phyloP scores from a whole-genome alignment of 2,329 filamentous ascomycete genomes.

The Apiospora phragmitis region DNA sequence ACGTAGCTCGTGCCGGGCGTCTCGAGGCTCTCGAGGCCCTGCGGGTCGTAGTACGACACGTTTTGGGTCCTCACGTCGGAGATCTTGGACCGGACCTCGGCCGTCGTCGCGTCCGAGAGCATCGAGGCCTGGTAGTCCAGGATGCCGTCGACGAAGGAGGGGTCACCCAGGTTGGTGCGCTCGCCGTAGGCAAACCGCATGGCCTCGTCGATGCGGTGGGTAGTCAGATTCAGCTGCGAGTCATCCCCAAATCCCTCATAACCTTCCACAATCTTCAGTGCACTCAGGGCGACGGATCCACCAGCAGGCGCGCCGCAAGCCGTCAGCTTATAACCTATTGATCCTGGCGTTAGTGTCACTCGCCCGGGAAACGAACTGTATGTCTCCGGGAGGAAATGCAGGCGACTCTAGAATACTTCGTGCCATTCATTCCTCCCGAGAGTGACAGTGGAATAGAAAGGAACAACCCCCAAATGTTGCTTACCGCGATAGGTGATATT shows the following conservation, averaged over 20 bases:
- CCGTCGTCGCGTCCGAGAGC: slow-evolving; percentile 63
- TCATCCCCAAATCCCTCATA: slow-evolving; percentile 65
- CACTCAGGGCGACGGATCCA: slow-evolving; percentile 70
- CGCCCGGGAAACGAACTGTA: too few relatives aligned
- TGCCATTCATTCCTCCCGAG: too few relatives aligned
- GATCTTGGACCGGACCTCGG: slow-evolving; percentile 50
- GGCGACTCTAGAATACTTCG: too few relatives aligned
- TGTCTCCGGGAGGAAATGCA: too few relatives aligned
- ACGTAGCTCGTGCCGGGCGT: slow-evolving; percentile 72
- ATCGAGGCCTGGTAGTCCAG: slow-evolving; percentile 62
- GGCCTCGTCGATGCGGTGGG: slow-evolving; percentile 80
- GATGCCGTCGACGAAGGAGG: slow-evolving; percentile 63
- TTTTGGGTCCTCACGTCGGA: slow-evolving; percentile 40
- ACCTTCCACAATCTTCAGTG: slow-evolving; percentile 73
- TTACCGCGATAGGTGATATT: slow-evolving; percentile 66
- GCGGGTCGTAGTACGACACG: slow-evolving; percentile 45
- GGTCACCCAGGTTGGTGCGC: slow-evolving; percentile 74
- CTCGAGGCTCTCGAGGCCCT: slow-evolving; percentile 45
- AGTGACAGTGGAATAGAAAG: too few relatives aligned
- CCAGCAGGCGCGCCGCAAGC: slow-evolving; percentile 70
- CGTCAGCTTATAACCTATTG: slow-evolving; percentile 70
- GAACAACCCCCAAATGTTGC: too few relatives aligned
- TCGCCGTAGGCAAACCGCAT: slow-evolving; percentile 80
- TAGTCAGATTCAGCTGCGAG: slow-evolving; percentile 58
- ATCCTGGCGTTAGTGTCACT: too few relatives aligned